phyloP scores from a whole-genome alignment of 1,284 basidiomycete species.

The Irpex rosettiformis region DNA sequence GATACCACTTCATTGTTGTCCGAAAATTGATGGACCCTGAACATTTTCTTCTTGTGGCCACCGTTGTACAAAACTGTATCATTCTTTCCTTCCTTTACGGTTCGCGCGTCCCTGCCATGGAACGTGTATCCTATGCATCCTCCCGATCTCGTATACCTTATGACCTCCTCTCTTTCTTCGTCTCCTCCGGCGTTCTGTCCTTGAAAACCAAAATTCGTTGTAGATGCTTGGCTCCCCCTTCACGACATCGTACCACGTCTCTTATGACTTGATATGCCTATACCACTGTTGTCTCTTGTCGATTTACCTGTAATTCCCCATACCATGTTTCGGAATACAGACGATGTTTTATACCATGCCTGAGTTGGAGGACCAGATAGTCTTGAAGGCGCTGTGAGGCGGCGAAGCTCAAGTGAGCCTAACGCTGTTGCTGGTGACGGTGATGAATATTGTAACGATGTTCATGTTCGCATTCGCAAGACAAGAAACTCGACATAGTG shows the following conservation, averaged over 20 bases:
- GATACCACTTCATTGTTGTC: background rate
- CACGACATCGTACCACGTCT: constrained; percentile 12
- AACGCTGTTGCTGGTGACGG: no score
- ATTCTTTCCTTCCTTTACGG: background rate
- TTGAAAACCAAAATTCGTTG: constrained; percentile 1
- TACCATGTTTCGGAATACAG: constrained; percentile 1
- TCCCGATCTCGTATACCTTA: constrained; percentile 7
- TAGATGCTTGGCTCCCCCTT: background rate
- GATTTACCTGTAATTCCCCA: background rate
- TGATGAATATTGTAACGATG: no score
- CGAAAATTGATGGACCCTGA: background rate
- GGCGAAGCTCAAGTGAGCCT: no score
- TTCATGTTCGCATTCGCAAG: no score
- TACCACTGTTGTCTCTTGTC: constrained; percentile 1
- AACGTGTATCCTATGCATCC: constrained; percentile 9
- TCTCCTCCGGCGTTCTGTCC: constrained; percentile 1
- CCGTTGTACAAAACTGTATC: background rate
- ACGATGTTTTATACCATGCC: background rate
- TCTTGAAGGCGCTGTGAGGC: no score
- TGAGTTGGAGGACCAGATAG: background rate
- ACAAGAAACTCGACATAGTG: background rate
- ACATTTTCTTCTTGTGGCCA: background rate
- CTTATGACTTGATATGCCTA: constrained; percentile 9
- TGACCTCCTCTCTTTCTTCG: constrained; percentile 2
- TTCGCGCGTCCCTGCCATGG: background rate